phyloP scores from a whole-genome alignment of 2,329 filamentous ascomycete genomes.

The Phialocephala sp. region DNA sequence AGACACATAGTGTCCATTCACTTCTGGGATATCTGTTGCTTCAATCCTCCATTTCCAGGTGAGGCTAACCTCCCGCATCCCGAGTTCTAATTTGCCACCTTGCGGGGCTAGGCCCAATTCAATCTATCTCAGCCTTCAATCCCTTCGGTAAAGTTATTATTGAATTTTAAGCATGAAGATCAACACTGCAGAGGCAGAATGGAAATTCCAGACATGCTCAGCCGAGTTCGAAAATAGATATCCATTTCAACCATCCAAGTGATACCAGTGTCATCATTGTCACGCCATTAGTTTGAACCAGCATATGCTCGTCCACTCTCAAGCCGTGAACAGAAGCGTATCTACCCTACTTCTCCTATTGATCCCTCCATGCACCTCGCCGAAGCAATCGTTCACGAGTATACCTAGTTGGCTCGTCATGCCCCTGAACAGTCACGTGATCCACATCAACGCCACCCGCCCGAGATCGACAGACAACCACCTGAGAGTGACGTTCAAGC shows the following conservation, averaged over 20 bases:
- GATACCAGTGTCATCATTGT: background rate
- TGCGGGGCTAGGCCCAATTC: background rate
- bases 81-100: background rate
- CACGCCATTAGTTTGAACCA: too few species aligned
- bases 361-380: background rate
- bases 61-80: background rate
- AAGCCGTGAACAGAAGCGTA: background rate
- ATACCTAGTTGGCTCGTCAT: background rate
- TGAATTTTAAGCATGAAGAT: background rate
- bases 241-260: background rate
- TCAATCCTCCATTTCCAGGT: background rate
- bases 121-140: background rate
- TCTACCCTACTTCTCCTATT: background rate
- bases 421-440: conserved; percentile 3
- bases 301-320: background rate
- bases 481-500: conserved; percentile 2
- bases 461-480: background rate
- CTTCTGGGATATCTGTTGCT: background rate
- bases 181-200: background rate
- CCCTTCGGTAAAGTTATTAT: background rate
- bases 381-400: background rate
- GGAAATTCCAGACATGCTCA: background rate
- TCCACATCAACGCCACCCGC: background rate
- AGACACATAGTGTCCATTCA: too few species aligned
- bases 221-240: background rate